A percentile compares a stretch with the other conserved stretches of the same genome.
phyloP scores from a whole-genome alignment of 2,329 filamentous ascomycete genomes.

The Trematosphaeria pertusa region DNA sequence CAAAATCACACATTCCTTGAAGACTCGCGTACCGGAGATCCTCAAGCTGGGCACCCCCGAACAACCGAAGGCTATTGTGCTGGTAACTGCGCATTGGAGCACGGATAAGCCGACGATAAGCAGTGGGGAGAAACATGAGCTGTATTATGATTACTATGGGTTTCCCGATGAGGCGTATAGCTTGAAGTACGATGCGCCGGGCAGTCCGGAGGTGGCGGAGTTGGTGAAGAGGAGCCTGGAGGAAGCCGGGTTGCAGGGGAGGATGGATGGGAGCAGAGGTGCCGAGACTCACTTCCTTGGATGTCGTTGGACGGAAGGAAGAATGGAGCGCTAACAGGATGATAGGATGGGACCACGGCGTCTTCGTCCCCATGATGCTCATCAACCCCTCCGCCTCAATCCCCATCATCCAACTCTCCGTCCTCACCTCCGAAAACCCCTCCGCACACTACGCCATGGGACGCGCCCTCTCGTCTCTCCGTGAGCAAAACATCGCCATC shows the following conservation, averaged over 20 bases:
- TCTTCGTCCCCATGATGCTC: conserved; percentile 65
- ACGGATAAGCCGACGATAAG: conserved; percentile 60
- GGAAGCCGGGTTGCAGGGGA: conserved; percentile 53
- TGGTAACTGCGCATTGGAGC: conserved; percentile 67
- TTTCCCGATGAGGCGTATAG: conserved; percentile 64
- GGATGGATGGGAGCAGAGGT: conserved; percentile 43
- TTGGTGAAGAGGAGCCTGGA: conserved; percentile 57
- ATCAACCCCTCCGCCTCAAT: conserved; percentile 60
- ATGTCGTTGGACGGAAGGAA: neutral
- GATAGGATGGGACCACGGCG: conserved; percentile 67
- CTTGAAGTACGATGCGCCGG: conserved; percentile 64
- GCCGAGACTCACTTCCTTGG: conserved; percentile 11
- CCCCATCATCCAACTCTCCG: conserved; percentile 65
- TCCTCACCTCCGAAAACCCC: conserved; percentile 61
- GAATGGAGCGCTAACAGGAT: too few relatives aligned
- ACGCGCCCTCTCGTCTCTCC: conserved; percentile 58
- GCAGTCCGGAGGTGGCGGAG: conserved; percentile 61
- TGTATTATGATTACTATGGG: conserved; percentile 67
- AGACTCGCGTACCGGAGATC: conserved; percentile 61
- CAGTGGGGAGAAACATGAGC: conserved; percentile 54
- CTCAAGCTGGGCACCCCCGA: conserved; percentile 61
- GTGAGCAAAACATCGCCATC: conserved; percentile 63
- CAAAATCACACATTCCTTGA: conserved; percentile 60
- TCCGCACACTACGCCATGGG: conserved; percentile 60
- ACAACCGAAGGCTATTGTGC: conserved; percentile 60